Base-by-base conservation (phyloP, 2,329 filamentous ascomycete species). In the Paraphaeosphaeria minitans region DNA sequence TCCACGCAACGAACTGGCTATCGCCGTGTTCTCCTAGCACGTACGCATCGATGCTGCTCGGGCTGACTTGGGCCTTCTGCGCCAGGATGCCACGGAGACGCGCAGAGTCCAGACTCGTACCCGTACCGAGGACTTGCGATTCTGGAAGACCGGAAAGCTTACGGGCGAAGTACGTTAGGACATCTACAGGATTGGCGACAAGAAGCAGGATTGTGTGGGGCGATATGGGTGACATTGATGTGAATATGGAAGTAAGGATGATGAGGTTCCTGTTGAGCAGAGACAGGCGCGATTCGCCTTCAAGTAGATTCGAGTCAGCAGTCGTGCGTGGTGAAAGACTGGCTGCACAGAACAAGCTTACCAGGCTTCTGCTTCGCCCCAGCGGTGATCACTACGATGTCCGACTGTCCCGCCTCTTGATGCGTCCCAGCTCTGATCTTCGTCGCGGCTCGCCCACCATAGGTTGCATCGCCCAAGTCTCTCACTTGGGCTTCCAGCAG, bases 181-280 rank as follows among this genome's bases (percentile, higher is more conserved):
- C 73, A 64, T 86, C 84, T 21, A 85, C 83, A 0, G 84, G 84
- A 66, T 85, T 85, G 2, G 84, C 79, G 3, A 85, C 82, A 1
- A 85, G 70, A 0, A 86, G 70, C 0, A 85, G 66, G 31, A 86
- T 79, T 0, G 82, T 76, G 55, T 83, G 77, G 3, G 76, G 69
- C 27, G 73, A 74, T 56, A 85, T 81, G 0, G 83, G 82, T 13
- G 75, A 76, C 79, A 85, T 83, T 35, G 76, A 75, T 2, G 75
- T 69, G 33, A 85, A 76, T 16, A 82, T 79, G n/a, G 75, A 79
- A 5, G 75, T 74, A 27, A 85, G 66, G 48, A 85, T 82, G 22
- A 77, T 75, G 22, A 82, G 64, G 60, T 84, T 85, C 3, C 81
- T 77, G 27, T 80, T 79, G 12, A 83, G 74, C 1, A 83, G 75